Evolutionary conservation across 2,329 filamentous ascomycete species (phyloP), one percentile per base, ranked within the genome.

Genomic region (Diaporthe ampelina): DNA sequence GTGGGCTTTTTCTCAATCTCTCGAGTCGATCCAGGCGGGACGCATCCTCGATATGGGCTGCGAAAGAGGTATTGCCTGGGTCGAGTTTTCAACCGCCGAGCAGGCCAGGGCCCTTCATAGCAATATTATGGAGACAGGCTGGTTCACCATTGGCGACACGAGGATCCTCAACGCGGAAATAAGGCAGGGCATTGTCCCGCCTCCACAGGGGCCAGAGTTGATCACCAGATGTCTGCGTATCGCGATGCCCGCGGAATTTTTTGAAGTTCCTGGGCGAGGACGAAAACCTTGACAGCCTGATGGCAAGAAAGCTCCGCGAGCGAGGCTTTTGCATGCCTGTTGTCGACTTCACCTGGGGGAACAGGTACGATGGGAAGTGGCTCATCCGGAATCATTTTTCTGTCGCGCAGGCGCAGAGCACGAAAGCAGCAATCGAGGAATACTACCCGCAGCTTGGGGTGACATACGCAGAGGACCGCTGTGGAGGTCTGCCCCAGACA

Each of bases 271-370:
- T 17, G 43, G 10, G 24, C 3, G 17, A 48, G 19, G 17, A 8
- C 40, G 19, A 26, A 32, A 9, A 6, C 2, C 1, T 17, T 19
- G 1, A 21, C 17, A 1, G 11, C 1, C 26, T 32, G 10, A 6
- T 48, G 26, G 5, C 13, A 4, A 48, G 26, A 8, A 48, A n/a
- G 11, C 40, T 65, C 11, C 5, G 10, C 3, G 26, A 15, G 24
- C 4, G 10, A 9, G 43, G 59, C 43, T 50, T 50, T 45, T 17
- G n/a, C 2, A 29, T 13, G 5, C 4, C 8, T 1, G 3, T 40
- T 24, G 11, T 29, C n/a, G 24, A 3, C 3, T 7, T 17, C n/a
- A 3, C 0, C 11, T 8, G 21, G 8, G 19, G 3, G 1, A 11
- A 5, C 11, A 17, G 1, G 7, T 3, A 4, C 4, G n/a, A 1